phyloP scores from a whole-genome alignment of 192 early-diverging fungal species.

The Rhizoclosmatium globosum region DNA sequence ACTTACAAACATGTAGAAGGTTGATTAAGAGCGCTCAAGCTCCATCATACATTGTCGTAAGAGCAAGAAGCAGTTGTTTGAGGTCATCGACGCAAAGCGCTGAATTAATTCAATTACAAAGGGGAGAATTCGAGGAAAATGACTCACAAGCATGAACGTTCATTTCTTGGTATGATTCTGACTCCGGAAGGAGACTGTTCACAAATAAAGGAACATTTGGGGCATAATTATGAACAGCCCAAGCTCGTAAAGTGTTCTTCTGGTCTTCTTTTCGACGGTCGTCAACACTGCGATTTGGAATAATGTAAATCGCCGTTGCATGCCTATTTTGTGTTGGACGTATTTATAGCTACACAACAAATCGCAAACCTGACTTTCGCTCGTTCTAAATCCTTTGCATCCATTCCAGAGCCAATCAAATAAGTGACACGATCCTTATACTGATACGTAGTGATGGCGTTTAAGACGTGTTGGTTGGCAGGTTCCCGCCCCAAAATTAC shows the following conservation, averaged over 20 bases:
- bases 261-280: conserved; percentile 70
- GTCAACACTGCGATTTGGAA: conserved; percentile 56
- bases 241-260: conserved; percentile 70
- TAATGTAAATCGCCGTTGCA: conserved; percentile 44
- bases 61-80: conserved; percentile 46
- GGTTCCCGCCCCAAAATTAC: conserved; percentile 44
- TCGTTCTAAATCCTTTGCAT: conserved; percentile 45
- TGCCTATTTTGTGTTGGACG: not conserved
- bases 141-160: conserved; percentile 56
- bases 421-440: conserved; percentile 46
- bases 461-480: conserved; percentile 32
- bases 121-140: not conserved
- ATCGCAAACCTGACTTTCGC: conserved; percentile 41
- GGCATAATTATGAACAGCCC: conserved; percentile 70
- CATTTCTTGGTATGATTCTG: conserved; percentile 66
- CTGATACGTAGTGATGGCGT: conserved; percentile 26
- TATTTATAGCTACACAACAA: not conserved
- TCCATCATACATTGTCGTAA: conserved; percentile 43
- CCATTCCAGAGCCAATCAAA: conserved; percentile 49
- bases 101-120: not conserved
- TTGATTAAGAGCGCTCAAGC: conserved; percentile 71
- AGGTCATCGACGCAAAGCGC: conserved; percentile 51
- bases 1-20: conserved; percentile 58
- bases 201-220: conserved; percentile 66
- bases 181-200: conserved; percentile 67